Percentiles rank a stretch among this genome's conserved stretches.
phyloP scores from a whole-genome alignment of 768 basidiomycete species.

The Mrakia blollopis region DNA sequence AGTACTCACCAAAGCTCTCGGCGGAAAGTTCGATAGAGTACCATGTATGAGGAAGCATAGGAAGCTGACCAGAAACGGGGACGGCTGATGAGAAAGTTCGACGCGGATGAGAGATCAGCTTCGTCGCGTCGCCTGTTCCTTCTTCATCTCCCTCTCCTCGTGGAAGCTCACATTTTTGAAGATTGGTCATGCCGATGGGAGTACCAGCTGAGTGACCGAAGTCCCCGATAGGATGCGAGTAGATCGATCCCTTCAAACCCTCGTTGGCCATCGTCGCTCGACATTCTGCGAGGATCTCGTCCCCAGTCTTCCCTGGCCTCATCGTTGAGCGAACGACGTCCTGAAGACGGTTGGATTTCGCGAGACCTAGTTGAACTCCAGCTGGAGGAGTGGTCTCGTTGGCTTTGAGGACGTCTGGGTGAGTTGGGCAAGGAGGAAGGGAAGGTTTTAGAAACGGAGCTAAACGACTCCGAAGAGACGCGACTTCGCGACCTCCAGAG shows the following conservation, averaged over 20 bases:
- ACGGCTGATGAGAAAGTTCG: conserved; percentile 46
- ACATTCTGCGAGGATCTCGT: conserved; percentile 49
- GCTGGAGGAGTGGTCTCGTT: conserved; percentile 50
- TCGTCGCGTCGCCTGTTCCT: not conserved
- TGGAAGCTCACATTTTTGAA: conserved; percentile 17
- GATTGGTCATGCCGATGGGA: conserved; percentile 49
- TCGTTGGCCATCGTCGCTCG: conserved; percentile 51
- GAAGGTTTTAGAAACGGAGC: too few species aligned
- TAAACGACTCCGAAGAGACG: too few species aligned
- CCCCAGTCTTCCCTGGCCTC: conserved; percentile 51
- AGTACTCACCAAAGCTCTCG: conserved; percentile 47
- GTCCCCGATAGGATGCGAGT: conserved; percentile 53
- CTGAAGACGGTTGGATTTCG: conserved; percentile 53
- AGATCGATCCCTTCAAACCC: conserved; percentile 52
- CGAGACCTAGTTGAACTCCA: conserved; percentile 50
- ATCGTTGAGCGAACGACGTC: conserved; percentile 52
- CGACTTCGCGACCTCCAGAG: not conserved
- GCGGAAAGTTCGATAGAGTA: conserved; percentile 57
- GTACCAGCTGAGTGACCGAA: conserved; percentile 56
- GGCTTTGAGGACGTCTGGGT: conserved; percentile 48
- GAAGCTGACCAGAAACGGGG: conserved; percentile 52
- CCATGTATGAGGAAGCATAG: conserved; percentile 52
- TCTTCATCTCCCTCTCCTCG: not conserved
- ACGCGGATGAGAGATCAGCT: not conserved
- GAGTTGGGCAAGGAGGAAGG: not conserved